A percentile compares a stretch with the other conserved stretches of the same genome.
These are phyloP conservation scores for Cinnamomum chago DNA, from an alignment of 164 flowering plant genomes.

Conservation along the genomic window DNA sequence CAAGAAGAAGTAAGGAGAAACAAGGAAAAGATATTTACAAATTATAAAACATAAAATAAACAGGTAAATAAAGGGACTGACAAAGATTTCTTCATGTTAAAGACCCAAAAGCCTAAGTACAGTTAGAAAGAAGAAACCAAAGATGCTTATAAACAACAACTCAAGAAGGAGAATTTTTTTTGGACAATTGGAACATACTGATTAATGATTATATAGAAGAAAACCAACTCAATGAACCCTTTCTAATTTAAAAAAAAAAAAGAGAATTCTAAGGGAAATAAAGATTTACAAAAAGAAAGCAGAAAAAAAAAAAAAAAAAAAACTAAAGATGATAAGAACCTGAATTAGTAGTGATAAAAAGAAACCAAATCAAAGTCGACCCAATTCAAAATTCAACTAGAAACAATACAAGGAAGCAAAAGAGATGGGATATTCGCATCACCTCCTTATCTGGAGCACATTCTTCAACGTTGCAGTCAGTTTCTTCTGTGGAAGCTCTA, in stretches of 20 bases:
- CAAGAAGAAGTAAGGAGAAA: not conserved
- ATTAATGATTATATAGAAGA: too few species aligned
- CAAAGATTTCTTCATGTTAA: not conserved
- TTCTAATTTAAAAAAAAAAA: too few species aligned
- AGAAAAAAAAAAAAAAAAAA: too few species aligned
- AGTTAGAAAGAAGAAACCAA: not conserved
- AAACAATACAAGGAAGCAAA: not conserved
- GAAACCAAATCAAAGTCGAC: too few species aligned
- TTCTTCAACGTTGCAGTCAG: slow-evolving; percentile 82
- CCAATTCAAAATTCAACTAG: too few species aligned
- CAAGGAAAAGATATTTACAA: not conserved
- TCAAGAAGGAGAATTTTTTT: not conserved
- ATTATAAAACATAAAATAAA: not conserved
- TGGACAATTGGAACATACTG: too few species aligned
- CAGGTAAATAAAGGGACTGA: not conserved
- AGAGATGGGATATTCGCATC: not conserved
- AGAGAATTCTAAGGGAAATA: too few species aligned
- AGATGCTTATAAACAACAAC: not conserved
- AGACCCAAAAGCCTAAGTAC: not conserved
- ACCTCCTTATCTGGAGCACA: slow-evolving; percentile 99
- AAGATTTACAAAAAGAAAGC: too few species aligned
- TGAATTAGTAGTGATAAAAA: too few species aligned
- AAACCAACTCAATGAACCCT: too few species aligned
- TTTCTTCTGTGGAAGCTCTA: slow-evolving; percentile 52
- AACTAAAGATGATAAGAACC: too few species aligned